Percentiles rank a stretch among this genome's conserved stretches.
Evolutionary conservation across 345 rosid genomes (phyloP).

Genomic region (Microcos paniculata): DNA sequence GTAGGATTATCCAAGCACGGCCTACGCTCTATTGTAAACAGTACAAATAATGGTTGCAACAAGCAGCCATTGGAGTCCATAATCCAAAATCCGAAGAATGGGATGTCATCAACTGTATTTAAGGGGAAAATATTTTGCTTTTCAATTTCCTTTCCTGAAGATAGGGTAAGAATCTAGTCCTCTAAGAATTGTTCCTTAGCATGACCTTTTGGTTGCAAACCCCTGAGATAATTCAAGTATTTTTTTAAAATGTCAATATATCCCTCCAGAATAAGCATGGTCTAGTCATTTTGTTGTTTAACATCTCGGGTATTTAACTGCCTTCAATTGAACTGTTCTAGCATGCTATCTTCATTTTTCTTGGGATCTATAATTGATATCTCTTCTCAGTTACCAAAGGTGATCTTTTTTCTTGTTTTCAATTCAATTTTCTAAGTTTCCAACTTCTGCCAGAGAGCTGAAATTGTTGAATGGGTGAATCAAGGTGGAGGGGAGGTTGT

Average conservation of each 20-base stretch:
- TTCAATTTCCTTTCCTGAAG: slow-evolving; percentile 74
- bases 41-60: slow-evolving; percentile 33
- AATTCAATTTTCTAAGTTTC: slow-evolving; percentile 8
- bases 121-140: slow-evolving; percentile 73
- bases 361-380: neutral
- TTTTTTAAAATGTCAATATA: neutral
- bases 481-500: slow-evolving; percentile 88
- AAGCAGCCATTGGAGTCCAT: slow-evolving; percentile 35
- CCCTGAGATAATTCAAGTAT: neutral
- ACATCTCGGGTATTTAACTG: neutral
- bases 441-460: slow-evolving; percentile 57
- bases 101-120: slow-evolving; percentile 50
- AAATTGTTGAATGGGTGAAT: slow-evolving; percentile 78
- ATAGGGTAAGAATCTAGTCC: slow-evolving; percentile 52
- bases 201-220: neutral
- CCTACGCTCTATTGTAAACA: slow-evolving; percentile 26
- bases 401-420: neutral
- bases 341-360: neutral
- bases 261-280: neutral
- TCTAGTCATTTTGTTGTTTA: neutral
- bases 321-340: neutral
- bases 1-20: slow-evolving; percentile 34
- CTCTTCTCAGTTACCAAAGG: slow-evolving; percentile 2
- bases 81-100: slow-evolving; percentile 32
- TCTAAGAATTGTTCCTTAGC: slow-evolving; percentile 5